Percentiles rank a stretch among this genome's conserved stretches.
phyloP scores from a whole-genome alignment of 108 stramenopile genomes.

The Cyclostephanos tholiformis region DNA sequence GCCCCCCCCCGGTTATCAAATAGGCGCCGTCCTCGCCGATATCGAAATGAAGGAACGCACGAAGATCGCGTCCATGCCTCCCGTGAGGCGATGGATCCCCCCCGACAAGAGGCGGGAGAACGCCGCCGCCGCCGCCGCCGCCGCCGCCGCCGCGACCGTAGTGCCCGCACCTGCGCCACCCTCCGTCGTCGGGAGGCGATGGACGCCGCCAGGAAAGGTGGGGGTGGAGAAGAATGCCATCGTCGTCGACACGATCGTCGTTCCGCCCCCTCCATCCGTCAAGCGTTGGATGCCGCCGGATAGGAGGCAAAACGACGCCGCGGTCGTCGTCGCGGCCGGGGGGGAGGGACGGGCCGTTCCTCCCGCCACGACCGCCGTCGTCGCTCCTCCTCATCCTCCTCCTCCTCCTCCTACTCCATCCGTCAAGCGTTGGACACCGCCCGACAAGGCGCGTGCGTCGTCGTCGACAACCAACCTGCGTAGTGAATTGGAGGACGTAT shows the following conservation, averaged over 20 bases:
- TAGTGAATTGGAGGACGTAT: not conserved
- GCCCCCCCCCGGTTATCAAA: not conserved
- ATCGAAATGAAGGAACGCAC: not conserved
- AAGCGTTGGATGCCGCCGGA: constrained; percentile 6
- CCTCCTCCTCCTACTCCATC: too few relatives aligned
- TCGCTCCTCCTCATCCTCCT: too few relatives aligned
- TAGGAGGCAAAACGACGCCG: not conserved
- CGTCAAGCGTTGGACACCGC: not conserved
- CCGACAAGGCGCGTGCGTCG: too few relatives aligned
- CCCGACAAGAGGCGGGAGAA: too few relatives aligned
- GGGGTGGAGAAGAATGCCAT: not conserved
- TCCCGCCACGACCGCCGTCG: too few relatives aligned
- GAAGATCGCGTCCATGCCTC: not conserved
- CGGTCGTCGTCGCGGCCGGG: too few relatives aligned
- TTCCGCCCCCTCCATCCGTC: not conserved
- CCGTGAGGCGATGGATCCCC: too few relatives aligned
- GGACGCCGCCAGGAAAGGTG: not conserved
- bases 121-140: too few relatives aligned
- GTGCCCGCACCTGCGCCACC: too few relatives aligned
- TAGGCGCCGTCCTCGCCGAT: not conserved
- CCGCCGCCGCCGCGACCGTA: too few relatives aligned
- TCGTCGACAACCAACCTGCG: not conserved
- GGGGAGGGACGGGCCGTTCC: too few relatives aligned
- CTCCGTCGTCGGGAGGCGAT: too few relatives aligned
- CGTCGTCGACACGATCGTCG: not conserved